Base-by-base conservation (phyloP, 2,329 filamentous ascomycete species). In the Dactylella cylindrospora region DNA sequence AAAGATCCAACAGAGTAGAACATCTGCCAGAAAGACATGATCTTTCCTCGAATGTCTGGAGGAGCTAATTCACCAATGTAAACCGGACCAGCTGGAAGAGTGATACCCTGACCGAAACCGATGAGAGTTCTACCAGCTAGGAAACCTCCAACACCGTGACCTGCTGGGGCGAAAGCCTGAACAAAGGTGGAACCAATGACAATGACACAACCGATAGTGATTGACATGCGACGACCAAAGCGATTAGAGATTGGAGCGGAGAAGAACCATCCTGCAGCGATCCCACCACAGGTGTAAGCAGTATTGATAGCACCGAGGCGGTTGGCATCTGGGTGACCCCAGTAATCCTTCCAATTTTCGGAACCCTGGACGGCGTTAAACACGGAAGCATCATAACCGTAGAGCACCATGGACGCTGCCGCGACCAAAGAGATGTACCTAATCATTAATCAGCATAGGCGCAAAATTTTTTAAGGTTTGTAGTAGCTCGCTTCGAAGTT, bases 331-430 rank as follows among this genome's bases (percentile, higher is more conserved):
- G 71, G 71, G 26, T 73, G 29, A 59, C 44, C 29, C 51, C 33
- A 54, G 26, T 39, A 87, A 13, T 74, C 74, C 9, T 82, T 73
- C 84, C 84, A 88, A 70, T 86, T 79, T 10, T 80, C 71, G 1
- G 82, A 85, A 25, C 80, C 82, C 71, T 86, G 84, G 4, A 86
- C 79, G 3, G 84, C 83, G 71, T 88, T 88, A 76, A 83, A 88
- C 39, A 86, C 84, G 29, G 83, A 85, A 1, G 84, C 83, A 77
- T 87, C 84, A 70, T 87, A 87, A 54, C 84, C 84, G 70, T 86
- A 87, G 36, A 88, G 76, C 17, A 86, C 83, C 84, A 87, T 87
- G 71, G 83, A 86, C 71, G 83, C 82, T 68, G 84, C 84, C 53
- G 84, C 84, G 66, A 86, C 81, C 44, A 85, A 75, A 60, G 82